These are phyloP conservation scores for Acmispon strigosus DNA, from an alignment of 306 rosid species.

Conservation along the genomic window DNA sequence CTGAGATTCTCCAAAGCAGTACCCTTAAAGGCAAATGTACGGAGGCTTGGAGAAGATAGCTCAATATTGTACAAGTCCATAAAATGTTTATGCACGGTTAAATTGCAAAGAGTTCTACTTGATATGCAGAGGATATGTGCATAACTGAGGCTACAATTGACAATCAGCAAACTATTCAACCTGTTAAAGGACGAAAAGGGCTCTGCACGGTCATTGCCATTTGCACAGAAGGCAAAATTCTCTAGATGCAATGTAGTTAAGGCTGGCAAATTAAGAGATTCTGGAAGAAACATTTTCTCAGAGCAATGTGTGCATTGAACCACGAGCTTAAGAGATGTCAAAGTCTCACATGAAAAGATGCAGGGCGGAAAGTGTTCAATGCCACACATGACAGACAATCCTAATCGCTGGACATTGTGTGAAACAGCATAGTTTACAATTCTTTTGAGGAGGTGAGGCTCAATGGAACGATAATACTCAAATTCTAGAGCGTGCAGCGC, in stretches of 20 bases:
- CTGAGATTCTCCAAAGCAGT: neutral
- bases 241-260: slow-evolving; percentile 3
- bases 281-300: too few relatives aligned
- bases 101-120: neutral
- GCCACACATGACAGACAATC: neutral
- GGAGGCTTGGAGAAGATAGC: neutral
- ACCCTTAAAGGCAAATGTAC: neutral
- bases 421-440: neutral
- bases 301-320: too few relatives aligned
- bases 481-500: neutral
- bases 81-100: neutral
- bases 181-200: neutral
- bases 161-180: slow-evolving; percentile 1
- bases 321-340: slow-evolving; percentile 13
- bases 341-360: neutral
- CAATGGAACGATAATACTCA: neutral
- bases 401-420: neutral
- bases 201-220: neutral
- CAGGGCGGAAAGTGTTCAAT: neutral
- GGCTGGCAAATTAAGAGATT: neutral
- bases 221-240: neutral
- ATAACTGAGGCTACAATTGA: neutral
- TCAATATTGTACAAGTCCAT: neutral
- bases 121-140: neutral
- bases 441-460: neutral